Evolutionary conservation across 345 rosid genomes (phyloP).

Genomic region (Acer saccharum): DNA sequence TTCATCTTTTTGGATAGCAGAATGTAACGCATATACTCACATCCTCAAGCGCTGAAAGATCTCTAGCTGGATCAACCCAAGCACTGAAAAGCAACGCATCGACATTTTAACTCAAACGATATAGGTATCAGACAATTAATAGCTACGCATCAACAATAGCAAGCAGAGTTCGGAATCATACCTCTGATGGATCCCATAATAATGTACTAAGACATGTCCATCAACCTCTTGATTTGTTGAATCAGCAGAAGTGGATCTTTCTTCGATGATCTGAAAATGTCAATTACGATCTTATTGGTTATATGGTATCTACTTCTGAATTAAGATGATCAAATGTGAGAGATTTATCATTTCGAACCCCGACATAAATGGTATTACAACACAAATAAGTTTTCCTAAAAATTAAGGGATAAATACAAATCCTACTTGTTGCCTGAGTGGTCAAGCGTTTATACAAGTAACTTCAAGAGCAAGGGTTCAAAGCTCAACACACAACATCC

Average conservation of each 20-base stretch:
- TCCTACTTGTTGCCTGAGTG: not conserved
- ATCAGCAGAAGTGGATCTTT: conserved; percentile 9
- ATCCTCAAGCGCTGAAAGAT: conserved; percentile 22
- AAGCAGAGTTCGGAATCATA: not conserved
- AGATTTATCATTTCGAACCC: not conserved
- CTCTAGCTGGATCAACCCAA: conserved; percentile 30
- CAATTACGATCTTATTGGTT: not conserved
- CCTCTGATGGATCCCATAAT: conserved; percentile 14
- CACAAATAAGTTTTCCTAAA: too few relatives aligned
- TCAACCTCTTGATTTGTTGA: conserved; percentile 15
- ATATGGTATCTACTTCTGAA: not conserved
- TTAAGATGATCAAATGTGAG: not conserved
- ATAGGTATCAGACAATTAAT: not conserved
- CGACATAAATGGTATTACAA: not conserved
- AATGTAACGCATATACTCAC: conserved; percentile 19
- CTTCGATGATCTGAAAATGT: conserved; percentile 19
- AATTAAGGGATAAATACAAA: not conserved
- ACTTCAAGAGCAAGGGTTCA: not conserved
- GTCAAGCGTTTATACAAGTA: not conserved
- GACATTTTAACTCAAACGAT: not conserved
- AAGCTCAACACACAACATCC: not conserved
- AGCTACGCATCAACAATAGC: not conserved
- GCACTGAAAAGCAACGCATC: conserved; percentile 23
- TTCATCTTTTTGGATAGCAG: not conserved
- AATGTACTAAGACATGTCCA: conserved; percentile 16